These are phyloP conservation scores for Talaromyces sp. DNA, from an alignment of 2,329 filamentous ascomycete species.

Conservation along the genomic window DNA sequence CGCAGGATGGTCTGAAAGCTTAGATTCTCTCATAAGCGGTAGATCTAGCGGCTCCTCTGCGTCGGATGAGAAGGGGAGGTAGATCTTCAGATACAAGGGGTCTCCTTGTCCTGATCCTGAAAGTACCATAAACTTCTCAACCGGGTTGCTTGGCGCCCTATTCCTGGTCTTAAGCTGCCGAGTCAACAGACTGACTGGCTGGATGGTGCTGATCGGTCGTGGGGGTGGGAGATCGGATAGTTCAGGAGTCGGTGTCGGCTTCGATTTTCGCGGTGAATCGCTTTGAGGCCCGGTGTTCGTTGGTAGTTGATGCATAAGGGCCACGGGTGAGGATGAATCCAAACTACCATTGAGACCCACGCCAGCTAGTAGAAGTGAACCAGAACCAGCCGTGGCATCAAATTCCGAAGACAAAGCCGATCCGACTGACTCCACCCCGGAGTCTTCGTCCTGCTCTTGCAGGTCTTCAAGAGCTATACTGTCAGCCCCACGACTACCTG, in stretches of 20 bases:
- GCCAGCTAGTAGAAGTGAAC: constrained; percentile 56
- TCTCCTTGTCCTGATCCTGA: constrained; percentile 64
- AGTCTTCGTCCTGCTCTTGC: constrained; percentile 49
- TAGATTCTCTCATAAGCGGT: constrained; percentile 58
- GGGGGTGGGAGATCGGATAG: constrained; percentile 63
- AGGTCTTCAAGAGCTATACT: constrained; percentile 35
- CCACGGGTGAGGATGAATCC: constrained; percentile 54
- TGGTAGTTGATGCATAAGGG: constrained; percentile 46
- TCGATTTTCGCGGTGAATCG: constrained; percentile 57
- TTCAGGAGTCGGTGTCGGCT: constrained; percentile 48
- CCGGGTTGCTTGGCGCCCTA: constrained; percentile 60
- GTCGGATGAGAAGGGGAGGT: constrained; percentile 61
- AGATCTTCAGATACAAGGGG: constrained; percentile 66
- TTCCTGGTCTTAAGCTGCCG: constrained; percentile 61
- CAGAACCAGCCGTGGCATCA: constrained; percentile 58
- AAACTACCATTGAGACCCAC: constrained; percentile 48
- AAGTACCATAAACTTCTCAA: constrained; percentile 62
- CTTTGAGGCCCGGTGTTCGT: constrained; percentile 35
- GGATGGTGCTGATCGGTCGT: constrained; percentile 62
- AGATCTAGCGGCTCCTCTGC: constrained; percentile 61
- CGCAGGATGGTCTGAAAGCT: constrained; percentile 51
- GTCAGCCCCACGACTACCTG: constrained; percentile 32
- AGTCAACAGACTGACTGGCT: constrained; percentile 60
- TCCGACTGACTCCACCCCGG: constrained; percentile 51
- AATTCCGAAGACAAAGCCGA: constrained; percentile 58